A percentile compares a stretch with the other conserved stretches of the same genome.
phyloP scores from a whole-genome alignment of 495 filamentous ascomycete genomes.

The Podospora pseudocomata region DNA sequence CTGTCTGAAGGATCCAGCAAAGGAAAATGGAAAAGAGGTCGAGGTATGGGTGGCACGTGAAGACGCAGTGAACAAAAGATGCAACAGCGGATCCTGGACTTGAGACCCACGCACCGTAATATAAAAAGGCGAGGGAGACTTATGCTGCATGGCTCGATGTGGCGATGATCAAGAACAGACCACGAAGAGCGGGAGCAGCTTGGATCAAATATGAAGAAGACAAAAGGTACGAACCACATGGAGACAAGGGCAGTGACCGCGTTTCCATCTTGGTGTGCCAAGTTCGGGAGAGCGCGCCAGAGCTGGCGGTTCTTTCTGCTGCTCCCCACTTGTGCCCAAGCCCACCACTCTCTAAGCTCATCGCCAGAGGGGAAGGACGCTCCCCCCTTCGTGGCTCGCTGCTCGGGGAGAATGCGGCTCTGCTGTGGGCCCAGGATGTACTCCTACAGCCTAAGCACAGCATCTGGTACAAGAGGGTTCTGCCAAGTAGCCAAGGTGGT shows the following conservation, averaged over 20 bases:
- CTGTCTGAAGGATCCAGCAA: background rate
- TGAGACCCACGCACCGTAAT: background rate
- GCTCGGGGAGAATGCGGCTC: background rate
- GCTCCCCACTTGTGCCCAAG: background rate
- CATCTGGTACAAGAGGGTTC: background rate
- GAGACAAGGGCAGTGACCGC: background rate
- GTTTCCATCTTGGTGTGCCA: background rate
- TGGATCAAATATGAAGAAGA: background rate
- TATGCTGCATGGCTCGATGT: background rate
- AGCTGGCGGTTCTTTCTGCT: constrained; percentile 2
- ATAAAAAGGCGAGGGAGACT: background rate
- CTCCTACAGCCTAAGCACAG: background rate
- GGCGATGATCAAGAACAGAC: background rate
- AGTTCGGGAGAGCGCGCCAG: background rate
- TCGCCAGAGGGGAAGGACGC: constrained; percentile 2
- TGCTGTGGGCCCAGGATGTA: constrained; percentile 2
- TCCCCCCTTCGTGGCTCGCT: background rate
- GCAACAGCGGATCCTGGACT: background rate
- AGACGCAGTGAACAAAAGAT: background rate
- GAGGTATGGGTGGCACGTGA: background rate
- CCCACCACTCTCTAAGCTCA: constrained; percentile 1
- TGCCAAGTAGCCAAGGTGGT: constrained; percentile 4
- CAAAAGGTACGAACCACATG: background rate
- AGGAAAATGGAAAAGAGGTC: background rate
- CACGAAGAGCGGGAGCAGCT: background rate